Evolutionary conservation across 768 basidiomycete species (phyloP).

Genomic region (Tubosaeta sp.): DNA sequence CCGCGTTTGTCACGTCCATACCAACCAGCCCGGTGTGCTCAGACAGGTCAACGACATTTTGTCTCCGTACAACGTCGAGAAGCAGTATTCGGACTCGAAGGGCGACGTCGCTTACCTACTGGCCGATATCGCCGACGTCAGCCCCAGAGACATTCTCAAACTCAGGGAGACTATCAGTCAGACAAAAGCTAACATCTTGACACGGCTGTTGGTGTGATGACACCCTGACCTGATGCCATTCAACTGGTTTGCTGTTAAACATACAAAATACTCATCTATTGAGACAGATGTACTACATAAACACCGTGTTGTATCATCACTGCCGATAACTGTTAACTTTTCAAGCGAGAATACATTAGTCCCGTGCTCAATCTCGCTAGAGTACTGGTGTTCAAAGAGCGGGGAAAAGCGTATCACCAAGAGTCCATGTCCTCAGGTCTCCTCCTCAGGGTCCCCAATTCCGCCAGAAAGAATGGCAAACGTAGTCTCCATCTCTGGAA

Average conservation of each 20-base stretch:
- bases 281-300: background rate
- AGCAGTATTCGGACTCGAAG: constrained; percentile 98
- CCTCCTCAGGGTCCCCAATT: constrained; percentile 93
- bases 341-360: constrained; percentile 5
- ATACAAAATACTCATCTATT: constrained; percentile 6
- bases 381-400: background rate
- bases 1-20: constrained; percentile 93
- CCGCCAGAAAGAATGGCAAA: constrained; percentile 92
- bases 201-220: constrained; percentile 70
- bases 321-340: background rate
- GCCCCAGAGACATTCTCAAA: constrained; percentile 69
- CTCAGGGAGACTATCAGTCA: constrained; percentile 74
- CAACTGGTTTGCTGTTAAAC: constrained; percentile 41
- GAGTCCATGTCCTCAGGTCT: constrained; percentile 38
- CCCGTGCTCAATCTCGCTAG: constrained; percentile 6
- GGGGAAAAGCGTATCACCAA: background rate
- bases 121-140: constrained; percentile 94
- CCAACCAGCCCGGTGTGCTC: constrained; percentile 93
- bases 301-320: background rate
- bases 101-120: constrained; percentile 92
- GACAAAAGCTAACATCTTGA: constrained; percentile 85
- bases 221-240: constrained; percentile 33
- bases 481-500: constrained; percentile 93
- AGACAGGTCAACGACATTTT: constrained; percentile 92
- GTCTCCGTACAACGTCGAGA: constrained; percentile 96